A percentile compares a stretch with the other conserved stretches of the same genome.
Evolutionary conservation across 2,329 filamentous ascomycete species (phyloP).

Genomic region (Cladosporium sp.): DNA sequence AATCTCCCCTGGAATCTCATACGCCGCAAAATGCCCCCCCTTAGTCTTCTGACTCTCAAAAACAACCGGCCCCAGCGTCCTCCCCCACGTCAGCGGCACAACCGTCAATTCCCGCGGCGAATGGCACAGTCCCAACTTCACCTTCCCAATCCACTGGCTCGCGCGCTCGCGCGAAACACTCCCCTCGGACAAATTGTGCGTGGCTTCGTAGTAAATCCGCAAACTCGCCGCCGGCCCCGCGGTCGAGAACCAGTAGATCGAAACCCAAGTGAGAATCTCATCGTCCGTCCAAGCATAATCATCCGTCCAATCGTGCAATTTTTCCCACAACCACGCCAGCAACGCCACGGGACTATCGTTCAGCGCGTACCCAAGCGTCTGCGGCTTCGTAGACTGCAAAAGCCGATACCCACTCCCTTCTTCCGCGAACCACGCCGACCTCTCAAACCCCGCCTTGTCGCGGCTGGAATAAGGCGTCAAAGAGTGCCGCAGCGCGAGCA

Average conservation of each 20-base stretch:
- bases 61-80: conserved; percentile 56
- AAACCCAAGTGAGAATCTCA: conserved; percentile 70
- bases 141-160: conserved; percentile 39
- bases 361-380: conserved; percentile 66
- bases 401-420: conserved; percentile 57
- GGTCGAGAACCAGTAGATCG: conserved; percentile 65
- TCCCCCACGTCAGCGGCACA: conserved; percentile 52
- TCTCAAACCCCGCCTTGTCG: conserved; percentile 50
- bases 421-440: conserved; percentile 53
- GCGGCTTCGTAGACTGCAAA: conserved; percentile 63
- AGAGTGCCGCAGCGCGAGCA: conserved; percentile 53
- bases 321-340: conserved; percentile 77
- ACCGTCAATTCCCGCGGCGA: conserved; percentile 57
- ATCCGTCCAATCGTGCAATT: conserved; percentile 73
- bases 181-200: conserved; percentile 33
- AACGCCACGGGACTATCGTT: conserved; percentile 65
- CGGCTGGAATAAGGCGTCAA: conserved; percentile 49
- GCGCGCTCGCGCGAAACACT: conserved; percentile 31
- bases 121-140: conserved; percentile 50
- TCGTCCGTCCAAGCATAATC: conserved; percentile 68
- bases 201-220: conserved; percentile 68
- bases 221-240: conserved; percentile 64
- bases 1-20: conserved; percentile 50
- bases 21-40: conserved; percentile 57
- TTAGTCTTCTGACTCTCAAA: conserved; percentile 46